These are phyloP conservation scores for Schwanniomyces etchellsii DNA, from an alignment of 1,139 yeast genomes.

Conservation along the genomic window DNA sequence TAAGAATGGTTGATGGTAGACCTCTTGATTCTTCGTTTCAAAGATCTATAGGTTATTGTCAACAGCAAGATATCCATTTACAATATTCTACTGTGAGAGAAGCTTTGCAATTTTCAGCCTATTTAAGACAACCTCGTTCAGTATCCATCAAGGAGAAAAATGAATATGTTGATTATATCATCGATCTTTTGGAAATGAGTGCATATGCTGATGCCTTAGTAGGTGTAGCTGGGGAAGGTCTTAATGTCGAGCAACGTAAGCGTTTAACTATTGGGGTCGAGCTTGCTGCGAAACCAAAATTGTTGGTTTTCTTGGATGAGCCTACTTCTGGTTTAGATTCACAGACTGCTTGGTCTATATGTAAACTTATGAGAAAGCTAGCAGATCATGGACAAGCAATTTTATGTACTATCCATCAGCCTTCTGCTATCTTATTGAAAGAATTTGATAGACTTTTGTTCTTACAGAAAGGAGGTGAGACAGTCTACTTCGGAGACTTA, in stretches of 20 bases:
- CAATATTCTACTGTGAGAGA: slow-evolving; percentile 76
- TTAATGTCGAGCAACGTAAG: slow-evolving; percentile 83
- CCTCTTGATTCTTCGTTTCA: slow-evolving; percentile 69
- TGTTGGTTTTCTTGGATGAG: slow-evolving; percentile 32
- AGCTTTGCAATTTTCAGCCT: slow-evolving; percentile 67
- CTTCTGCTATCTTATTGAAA: slow-evolving; percentile 70
- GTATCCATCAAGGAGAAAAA: slow-evolving; percentile 56
- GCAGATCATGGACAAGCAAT: slow-evolving; percentile 81
- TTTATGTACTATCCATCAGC: slow-evolving; percentile 80
- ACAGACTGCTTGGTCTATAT: slow-evolving; percentile 65
- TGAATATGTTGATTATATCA: slow-evolving; percentile 63
- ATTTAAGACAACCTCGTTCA: slow-evolving; percentile 60
- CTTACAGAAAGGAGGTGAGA: slow-evolving; percentile 68
- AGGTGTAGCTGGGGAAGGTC: slow-evolving; percentile 73
- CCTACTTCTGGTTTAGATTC: slow-evolving; percentile 40
- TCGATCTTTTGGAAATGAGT: slow-evolving; percentile 54
- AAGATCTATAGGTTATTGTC: slow-evolving; percentile 78
- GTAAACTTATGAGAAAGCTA: slow-evolving; percentile 71
- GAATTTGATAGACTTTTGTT: slow-evolving; percentile 75
- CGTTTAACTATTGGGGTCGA: slow-evolving; percentile 56
- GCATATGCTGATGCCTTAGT: slow-evolving; percentile 75
- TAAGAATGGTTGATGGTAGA: slow-evolving; percentile 68
- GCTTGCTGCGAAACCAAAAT: slow-evolving; percentile 34
- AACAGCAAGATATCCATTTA: slow-evolving; percentile 76
- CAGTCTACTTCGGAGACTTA: slow-evolving; percentile 77